phyloP scores from a whole-genome alignment of 1,139 yeast genomes.

The Geotrichum klebahnii region DNA sequence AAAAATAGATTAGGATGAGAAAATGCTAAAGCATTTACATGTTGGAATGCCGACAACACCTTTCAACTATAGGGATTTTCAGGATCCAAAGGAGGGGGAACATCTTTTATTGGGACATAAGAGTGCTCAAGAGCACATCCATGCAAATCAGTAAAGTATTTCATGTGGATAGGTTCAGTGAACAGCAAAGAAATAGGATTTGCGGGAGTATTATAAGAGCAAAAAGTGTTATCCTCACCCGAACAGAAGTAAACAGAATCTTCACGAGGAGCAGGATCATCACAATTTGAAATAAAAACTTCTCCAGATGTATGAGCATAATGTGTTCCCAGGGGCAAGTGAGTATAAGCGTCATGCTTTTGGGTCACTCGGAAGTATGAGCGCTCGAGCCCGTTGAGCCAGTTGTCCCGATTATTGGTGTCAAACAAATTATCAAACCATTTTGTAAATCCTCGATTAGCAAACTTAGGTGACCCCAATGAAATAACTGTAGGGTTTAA shows the following conservation, averaged over 20 bases:
- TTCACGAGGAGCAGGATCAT: constrained; percentile 13
- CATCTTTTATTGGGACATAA: constrained; percentile 13
- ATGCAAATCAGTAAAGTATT: constrained; percentile 21
- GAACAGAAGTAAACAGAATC: constrained; percentile 19
- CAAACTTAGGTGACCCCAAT: constrained; percentile 61
- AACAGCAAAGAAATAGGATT: constrained; percentile 10
- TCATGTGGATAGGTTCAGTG: constrained; percentile 15
- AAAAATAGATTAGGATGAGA: no score
- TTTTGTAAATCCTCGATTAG: constrained; percentile 48
- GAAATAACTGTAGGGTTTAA: constrained; percentile 52
- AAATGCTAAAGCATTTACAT: no score
- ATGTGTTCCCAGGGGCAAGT: constrained; percentile 19
- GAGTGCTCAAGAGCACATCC: constrained; percentile 22
- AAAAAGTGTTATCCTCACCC: constrained; percentile 16
- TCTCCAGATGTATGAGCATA: constrained; percentile 24
- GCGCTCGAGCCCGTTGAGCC: constrained; percentile 8
- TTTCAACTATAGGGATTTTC: constrained; percentile 19
- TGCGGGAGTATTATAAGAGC: constrained; percentile 12
- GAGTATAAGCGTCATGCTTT: constrained; percentile 21
- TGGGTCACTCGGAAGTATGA: constrained; percentile 24
- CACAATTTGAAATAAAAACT: constrained; percentile 21
- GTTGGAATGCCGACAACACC: no score
- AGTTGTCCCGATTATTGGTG: background rate
- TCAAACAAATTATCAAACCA: constrained; percentile 51
- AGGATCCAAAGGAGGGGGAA: constrained; percentile 12